phyloP scores from a whole-genome alignment of 169 alveolate genomes.

The Plasmodium vinckei region DNA sequence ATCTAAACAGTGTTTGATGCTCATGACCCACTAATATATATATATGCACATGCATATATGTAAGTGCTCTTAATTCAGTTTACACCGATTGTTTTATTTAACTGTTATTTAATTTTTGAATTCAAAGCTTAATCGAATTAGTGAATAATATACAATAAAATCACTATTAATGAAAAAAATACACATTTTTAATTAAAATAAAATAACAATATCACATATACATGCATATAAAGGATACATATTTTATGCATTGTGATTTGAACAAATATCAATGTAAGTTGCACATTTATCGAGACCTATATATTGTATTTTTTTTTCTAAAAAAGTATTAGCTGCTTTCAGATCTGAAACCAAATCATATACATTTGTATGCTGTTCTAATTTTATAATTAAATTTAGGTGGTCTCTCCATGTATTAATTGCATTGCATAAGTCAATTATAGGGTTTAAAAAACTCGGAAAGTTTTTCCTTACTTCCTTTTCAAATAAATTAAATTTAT shows the following conservation, averaged over 20 bases:
- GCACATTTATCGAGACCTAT: conserved; percentile 67
- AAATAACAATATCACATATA: conserved; percentile 5
- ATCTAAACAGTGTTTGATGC: background rate
- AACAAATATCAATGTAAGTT: conserved; percentile 53
- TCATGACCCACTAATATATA: background rate
- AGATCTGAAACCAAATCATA: conserved; percentile 70
- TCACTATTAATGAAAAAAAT: background rate
- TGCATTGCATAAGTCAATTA: conserved; percentile 64
- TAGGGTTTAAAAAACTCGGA: conserved; percentile 67
- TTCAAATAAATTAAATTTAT: conserved; percentile 69
- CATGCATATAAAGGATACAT: background rate
- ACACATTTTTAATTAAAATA: background rate
- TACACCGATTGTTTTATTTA: background rate
- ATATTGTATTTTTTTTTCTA: conserved; percentile 69
- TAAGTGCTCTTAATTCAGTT: background rate
- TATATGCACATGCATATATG: background rate
- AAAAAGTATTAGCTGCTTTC: conserved; percentile 69
- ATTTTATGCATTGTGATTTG: conserved; percentile 18
- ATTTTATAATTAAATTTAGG: conserved; percentile 42
- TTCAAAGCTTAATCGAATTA: background rate
- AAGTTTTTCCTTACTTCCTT: conserved; percentile 62
- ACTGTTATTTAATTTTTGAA: background rate
- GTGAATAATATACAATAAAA: conserved; percentile 1
- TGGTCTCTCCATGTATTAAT: conserved; percentile 76
- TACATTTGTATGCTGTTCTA: conserved; percentile 74